Base-by-base conservation (phyloP, 441 rosid genomes). In the Raphanus hybrid region DNA sequence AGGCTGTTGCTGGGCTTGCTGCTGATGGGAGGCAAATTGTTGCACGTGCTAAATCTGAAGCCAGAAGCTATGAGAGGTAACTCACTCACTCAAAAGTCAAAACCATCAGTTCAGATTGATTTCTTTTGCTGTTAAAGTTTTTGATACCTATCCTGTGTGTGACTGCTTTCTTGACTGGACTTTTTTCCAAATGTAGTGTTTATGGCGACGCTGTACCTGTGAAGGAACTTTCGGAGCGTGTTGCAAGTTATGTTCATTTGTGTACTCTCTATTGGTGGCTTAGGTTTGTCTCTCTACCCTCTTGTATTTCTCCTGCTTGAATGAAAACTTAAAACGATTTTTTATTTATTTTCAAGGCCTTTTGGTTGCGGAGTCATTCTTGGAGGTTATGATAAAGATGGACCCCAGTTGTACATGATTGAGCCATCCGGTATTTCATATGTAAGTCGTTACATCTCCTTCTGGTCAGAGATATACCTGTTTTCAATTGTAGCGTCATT, bases 251-350 rank as follows among this genome's bases (percentile, higher is more conserved):
- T 78, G 99, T 96, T 73, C 99, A 93, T 79, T 67, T 96, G 32
- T 93, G 99, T 79, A 96, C 98, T 29, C 91, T 96, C 9, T 96
- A 93, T 77, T 96, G 99, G 99, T 96, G 99, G 99, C 97, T 96
- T 52, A 89, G 98, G 97, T 94, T 71, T 69, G 81, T 26, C 29
- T 67, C 26, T 3, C 8, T 63, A n/a, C n/a, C n/a, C n/a, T n/a
- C n/a, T 10, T 35, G 8, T 67, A 57, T 77, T 37, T 18, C n/a
- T 8, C 70, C 9, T 12, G 66, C 50, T 66, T 37, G 41, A 29
- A 59, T 50, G 20, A 37, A 43, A 41, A 41, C 2, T 23, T 4
- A 12, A 12, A 43, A 43, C 14, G 52, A 0, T n/a, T n/a, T 45
- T 45, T 3, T 45, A 39, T 39, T 39, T 35, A n/a, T 62, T 39